These are phyloP conservation scores for Hericium rajendrae DNA, from an alignment of 768 basidiomycete genomes.

Conservation along the genomic window DNA sequence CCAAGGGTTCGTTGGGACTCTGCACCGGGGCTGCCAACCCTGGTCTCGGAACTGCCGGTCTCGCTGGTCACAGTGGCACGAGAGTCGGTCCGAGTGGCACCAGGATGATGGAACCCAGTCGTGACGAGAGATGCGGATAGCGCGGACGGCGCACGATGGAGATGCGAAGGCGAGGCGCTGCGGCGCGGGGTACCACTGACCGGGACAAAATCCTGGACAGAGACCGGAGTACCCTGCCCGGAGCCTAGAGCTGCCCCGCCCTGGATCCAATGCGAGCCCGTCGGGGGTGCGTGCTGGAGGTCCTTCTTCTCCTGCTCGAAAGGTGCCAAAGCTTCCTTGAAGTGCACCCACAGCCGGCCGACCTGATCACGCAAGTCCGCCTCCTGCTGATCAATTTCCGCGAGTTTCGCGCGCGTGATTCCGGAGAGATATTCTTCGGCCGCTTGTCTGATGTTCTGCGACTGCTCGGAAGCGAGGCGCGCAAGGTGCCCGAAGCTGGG, in stretches of 20 bases:
- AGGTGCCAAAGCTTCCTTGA: constrained; percentile 36
- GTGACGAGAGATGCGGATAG: constrained; percentile 64
- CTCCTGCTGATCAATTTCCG: constrained; percentile 49
- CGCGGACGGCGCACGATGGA: constrained; percentile 38
- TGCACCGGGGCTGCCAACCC: no score
- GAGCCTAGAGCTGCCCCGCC: background rate
- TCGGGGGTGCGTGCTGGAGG: constrained; percentile 6
- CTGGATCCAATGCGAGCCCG: constrained; percentile 1
- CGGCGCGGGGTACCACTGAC: constrained; percentile 28
- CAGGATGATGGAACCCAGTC: constrained; percentile 22
- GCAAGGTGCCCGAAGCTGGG: constrained; percentile 60
- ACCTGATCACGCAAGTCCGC: constrained; percentile 45
- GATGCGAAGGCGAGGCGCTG: constrained; percentile 27
- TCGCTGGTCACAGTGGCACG: background rate
- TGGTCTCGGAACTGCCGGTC: background rate
- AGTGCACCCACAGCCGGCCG: constrained; percentile 53
- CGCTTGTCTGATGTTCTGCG: constrained; percentile 40
- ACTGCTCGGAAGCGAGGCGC: constrained; percentile 43
- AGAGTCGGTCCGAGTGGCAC: background rate
- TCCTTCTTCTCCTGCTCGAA: constrained; percentile 30
- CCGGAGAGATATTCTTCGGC: constrained; percentile 51
- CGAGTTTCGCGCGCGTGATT: constrained; percentile 42
- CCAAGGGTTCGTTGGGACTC: background rate
- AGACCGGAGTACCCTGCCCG: constrained; percentile 18
- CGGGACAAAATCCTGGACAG: constrained; percentile 52